Conservation (phyloP, 805 yeast species). For the Trichomonascus vanleenenianus region DNA sequence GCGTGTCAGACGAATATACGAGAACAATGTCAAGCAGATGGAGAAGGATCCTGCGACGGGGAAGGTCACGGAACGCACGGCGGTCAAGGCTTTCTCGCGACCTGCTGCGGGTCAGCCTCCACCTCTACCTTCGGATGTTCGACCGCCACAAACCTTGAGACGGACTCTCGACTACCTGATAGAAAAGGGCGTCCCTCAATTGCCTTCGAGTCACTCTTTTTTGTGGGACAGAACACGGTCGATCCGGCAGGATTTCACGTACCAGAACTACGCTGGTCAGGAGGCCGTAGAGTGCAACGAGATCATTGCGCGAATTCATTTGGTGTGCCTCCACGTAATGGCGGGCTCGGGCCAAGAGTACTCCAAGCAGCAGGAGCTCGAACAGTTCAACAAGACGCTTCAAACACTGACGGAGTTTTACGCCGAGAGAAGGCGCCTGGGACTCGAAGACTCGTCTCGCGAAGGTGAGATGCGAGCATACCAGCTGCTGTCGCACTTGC, state of each 20-base stretch:
- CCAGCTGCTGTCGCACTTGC: constrained; percentile 65
- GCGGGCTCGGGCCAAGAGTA: constrained; percentile 63
- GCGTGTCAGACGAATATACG: constrained; percentile 76
- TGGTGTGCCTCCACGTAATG: constrained; percentile 77
- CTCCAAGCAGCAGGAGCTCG: constrained; percentile 91
- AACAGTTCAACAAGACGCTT: constrained; percentile 84
- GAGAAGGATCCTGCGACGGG: constrained; percentile 63
- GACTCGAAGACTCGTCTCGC: constrained; percentile 41
- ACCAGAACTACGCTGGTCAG: constrained; percentile 87
- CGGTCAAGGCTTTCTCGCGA: constrained; percentile 87
- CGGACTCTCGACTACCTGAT: constrained; percentile 66
- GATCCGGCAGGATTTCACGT: constrained; percentile 93
- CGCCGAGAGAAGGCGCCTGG: constrained; percentile 64
- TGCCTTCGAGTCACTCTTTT: constrained; percentile 84
- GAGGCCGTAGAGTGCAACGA: constrained; percentile 94
- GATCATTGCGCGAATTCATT: constrained; percentile 80
- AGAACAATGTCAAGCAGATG: constrained; percentile 72
- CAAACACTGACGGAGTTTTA: constrained; percentile 87
- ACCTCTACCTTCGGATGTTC: constrained; percentile 92
- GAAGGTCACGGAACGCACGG: constrained; percentile 48
- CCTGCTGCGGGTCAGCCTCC: constrained; percentile 99
- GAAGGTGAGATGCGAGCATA: constrained; percentile 94
- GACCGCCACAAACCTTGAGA: constrained; percentile 76
- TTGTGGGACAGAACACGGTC: constrained; percentile 97
- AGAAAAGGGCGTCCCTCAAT: constrained; percentile 48